Base-by-base conservation (phyloP, 768 basidiomycete species). In the Phlebiopsis flavidoalba region DNA sequence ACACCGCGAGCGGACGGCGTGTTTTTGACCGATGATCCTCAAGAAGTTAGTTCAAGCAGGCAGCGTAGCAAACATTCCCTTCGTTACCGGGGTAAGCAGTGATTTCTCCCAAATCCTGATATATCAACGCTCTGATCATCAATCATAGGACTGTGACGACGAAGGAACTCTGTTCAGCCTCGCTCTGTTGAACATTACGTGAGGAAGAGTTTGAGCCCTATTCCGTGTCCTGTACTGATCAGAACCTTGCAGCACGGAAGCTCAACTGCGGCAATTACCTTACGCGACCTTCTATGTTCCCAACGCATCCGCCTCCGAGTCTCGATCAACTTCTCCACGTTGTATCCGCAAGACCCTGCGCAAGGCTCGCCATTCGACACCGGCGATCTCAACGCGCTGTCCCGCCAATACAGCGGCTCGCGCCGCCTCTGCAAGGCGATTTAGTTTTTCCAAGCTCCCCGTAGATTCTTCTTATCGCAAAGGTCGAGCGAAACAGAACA, bases 351-450 rank as follows among this genome's bases (percentile, higher is more conserved):
- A 0, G 75, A 79, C 53, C 65, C 75, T 1, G 68, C 71, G 0
- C 64, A 76, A 56, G 84, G 84, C 17, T 84, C 83, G 0, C 84
- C 84, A 0, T 86, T 79, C 63, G 74, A 74, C 58, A 85, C 84
- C 0, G 76, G 78, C 0, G 21, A 65, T 43, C 60, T 74, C 17
- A 82, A 85, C 58, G 75, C 73, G 0, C 47, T 84, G 73, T 74
- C 60, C 80, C 77, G 80, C 14, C 61, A 71, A 50, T 72, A 61
- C 66, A 73, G 57, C 66, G 72, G 0, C 33, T 73, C 21, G 65
- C 71, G 8, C 26, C 6, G 26, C 67, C 72, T 0, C 19, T 73
- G 24, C 64, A 64, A 45, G 72, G 72, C 0, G 72, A 73, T 54
- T 21, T 60, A 8, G 50, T 66, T 15, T n/a, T 70, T 71, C 62